Evolutionary conservation across 768 basidiomycete species (phyloP).

Genomic region (Cystoderma amianthinum): DNA sequence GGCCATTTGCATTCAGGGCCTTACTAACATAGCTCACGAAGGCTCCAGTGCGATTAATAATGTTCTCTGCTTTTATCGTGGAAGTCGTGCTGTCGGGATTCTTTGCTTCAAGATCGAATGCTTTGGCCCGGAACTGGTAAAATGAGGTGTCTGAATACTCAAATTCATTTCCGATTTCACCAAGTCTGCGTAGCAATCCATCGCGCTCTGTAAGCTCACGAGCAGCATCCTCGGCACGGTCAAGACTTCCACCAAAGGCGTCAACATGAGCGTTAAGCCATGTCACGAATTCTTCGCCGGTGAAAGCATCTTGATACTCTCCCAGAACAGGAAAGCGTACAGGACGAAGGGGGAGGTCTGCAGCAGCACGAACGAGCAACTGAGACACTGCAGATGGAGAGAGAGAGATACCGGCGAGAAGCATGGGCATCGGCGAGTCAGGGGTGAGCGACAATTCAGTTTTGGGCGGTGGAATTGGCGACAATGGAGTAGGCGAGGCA

Average conservation of each 20-base stretch:
- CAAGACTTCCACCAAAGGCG: slow-evolving; percentile 71
- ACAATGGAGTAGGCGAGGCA: slow-evolving; percentile 58
- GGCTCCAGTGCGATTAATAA: slow-evolving; percentile 64
- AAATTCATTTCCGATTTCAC: slow-evolving; percentile 79
- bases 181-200: slow-evolving; percentile 61
- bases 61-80: slow-evolving; percentile 33
- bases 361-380: slow-evolving; percentile 64
- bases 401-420: slow-evolving; percentile 72
- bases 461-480: slow-evolving; percentile 51
- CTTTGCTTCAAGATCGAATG: slow-evolving; percentile 50
- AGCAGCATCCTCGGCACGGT: slow-evolving; percentile 73
- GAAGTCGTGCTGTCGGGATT: slow-evolving; percentile 13
- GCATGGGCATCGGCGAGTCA: slow-evolving; percentile 42
- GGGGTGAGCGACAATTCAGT: slow-evolving; percentile 24
- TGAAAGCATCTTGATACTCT: slow-evolving; percentile 82
- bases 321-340: slow-evolving; percentile 76
- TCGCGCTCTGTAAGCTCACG: slow-evolving; percentile 56
- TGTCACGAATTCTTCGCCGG: slow-evolving; percentile 81
- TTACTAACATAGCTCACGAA: slow-evolving; percentile 70
- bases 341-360: slow-evolving; percentile 62
- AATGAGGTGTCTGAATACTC: slow-evolving; percentile 73
- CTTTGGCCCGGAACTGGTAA: slow-evolving; percentile 71
- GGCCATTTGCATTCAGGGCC: slow-evolving; percentile 44
- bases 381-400: slow-evolving; percentile 58
- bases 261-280: slow-evolving; percentile 79